Evolutionary conservation across 148 eudicot species (phyloP).

Genomic region (Salicornia ramosissima): DNA sequence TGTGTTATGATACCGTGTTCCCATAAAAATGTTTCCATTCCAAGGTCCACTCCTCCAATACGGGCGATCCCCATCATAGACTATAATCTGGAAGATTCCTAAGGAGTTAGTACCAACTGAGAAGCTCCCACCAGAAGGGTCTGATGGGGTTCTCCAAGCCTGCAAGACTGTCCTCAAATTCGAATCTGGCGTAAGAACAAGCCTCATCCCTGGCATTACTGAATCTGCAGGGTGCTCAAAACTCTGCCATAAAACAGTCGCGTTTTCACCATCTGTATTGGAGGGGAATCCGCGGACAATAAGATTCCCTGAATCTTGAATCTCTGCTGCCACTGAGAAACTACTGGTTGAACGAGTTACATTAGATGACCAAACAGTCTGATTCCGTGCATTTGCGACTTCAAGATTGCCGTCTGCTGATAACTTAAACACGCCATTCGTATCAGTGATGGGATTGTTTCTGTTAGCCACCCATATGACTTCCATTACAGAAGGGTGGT

Average conservation of each 20-base stretch:
- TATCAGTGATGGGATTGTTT: slow-evolving; percentile 20
- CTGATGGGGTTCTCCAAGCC: slow-evolving; percentile 27
- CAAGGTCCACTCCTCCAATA: slow-evolving; percentile 43
- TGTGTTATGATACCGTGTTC: slow-evolving; percentile 25
- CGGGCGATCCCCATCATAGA: slow-evolving; percentile 23
- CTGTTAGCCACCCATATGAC: slow-evolving; percentile 37
- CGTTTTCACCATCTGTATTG: neutral
- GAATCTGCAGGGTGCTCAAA: slow-evolving; percentile 63
- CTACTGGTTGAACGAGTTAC: neutral
- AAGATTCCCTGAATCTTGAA: slow-evolving; percentile 52
- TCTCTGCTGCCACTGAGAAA: slow-evolving; percentile 35
- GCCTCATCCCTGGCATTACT: slow-evolving; percentile 28
- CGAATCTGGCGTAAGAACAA: slow-evolving; percentile 9
- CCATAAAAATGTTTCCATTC: slow-evolving; percentile 41
- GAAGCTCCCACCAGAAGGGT: slow-evolving; percentile 26
- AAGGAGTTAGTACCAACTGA: slow-evolving; percentile 16
- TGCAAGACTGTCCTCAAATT: slow-evolving; percentile 10
- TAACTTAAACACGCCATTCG: slow-evolving; percentile 17
- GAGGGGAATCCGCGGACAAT: slow-evolving; percentile 20
- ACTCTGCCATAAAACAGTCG: slow-evolving; percentile 50
- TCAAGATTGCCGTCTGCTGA: slow-evolving; percentile 26
- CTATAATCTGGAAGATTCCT: slow-evolving; percentile 23
- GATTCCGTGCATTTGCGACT: slow-evolving; percentile 27
- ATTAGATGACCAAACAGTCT: slow-evolving; percentile 46
- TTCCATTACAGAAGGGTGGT: slow-evolving; percentile 18